phyloP scores from a whole-genome alignment of 345 rosid species.

The Microcos paniculata region DNA sequence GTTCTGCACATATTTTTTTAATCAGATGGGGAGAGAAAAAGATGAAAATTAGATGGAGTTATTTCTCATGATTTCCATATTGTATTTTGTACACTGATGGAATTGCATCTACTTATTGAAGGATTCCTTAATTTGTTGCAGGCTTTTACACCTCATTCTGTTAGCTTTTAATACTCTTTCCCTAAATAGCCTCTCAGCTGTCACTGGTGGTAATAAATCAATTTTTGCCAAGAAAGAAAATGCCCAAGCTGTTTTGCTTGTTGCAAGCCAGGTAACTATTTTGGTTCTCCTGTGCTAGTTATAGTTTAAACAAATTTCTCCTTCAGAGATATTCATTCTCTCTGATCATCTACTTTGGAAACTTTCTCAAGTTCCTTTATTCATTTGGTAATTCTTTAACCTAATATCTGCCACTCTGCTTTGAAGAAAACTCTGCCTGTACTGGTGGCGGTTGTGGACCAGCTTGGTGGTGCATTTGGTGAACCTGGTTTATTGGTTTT shows the following conservation, averaged over 20 bases:
- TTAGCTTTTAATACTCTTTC: conserved; percentile 62
- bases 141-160: conserved; percentile 65
- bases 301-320: neutral
- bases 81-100: neutral
- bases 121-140: conserved; percentile 27
- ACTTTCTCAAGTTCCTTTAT: neutral
- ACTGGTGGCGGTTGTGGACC: conserved; percentile 85
- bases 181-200: conserved; percentile 47
- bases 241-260: conserved; percentile 60
- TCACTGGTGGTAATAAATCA: conserved; percentile 49
- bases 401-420: no score
- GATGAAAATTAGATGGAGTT: neutral
- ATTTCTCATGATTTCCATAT: neutral
- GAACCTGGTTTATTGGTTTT: conserved; percentile 84
- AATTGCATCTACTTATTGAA: conserved; percentile 15
- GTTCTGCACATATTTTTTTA: neutral
- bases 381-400: neutral
- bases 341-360: neutral
- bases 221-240: conserved; percentile 64
- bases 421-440: conserved; percentile 86
- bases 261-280: conserved; percentile 65
- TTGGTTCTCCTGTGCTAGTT: neutral
- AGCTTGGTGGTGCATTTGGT: conserved; percentile 80
- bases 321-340: neutral
- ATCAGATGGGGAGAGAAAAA: neutral